Base-by-base conservation (phyloP, 768 basidiomycete species). In the Fomitopsis pulvina region DNA sequence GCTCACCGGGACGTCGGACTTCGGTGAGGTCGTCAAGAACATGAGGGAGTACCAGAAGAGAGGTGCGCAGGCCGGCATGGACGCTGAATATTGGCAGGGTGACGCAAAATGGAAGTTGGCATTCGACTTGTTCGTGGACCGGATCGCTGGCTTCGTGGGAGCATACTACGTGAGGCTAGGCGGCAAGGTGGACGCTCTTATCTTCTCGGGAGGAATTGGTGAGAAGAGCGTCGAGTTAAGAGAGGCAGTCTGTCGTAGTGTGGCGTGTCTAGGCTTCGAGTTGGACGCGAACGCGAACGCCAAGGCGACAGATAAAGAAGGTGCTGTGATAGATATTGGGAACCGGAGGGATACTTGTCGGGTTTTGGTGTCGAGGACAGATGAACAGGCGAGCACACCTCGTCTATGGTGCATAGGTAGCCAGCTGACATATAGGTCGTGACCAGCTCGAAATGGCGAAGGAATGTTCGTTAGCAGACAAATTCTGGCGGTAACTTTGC, bases 181-280 rank as follows among this genome's bases (percentile, higher is more conserved):
- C 27, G 78, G 78, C 14, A 52, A 71, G 22, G 77, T 92, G 10
- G 86, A 92, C 62, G 91, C 85, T 1, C 60, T 94, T 37, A 87
- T 93, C 11, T 92, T 94, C 63, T 76, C 87, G 0, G 92, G 92
- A 2, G 92, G 92, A 0, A 90, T 96, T 46, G 93, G 93, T 0
- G 93, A 96, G 66, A 75, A 73, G 55, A 79, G 82, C 52, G 69
- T 66, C 16, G 73, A 78, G 56, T 66, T 97, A 47, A 68, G 92
- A 37, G 61, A 67, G 34, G 77, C 78, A 18, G 70, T 94, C 16
- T 73, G 74, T 3, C 63, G 72, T 29, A 70, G 74, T 28, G 68
- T 85, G 14, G 57, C 46, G 16, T 86, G 80, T 67, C 62, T 93
- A 39, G 90, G 89, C 1, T 83, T 82, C 51, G 66, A 52, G 0